Percentiles rank a stretch among this genome's conserved stretches.
Evolutionary conservation across 208 protist genomes (phyloP).

Genomic region (Tritrichomonas musculus): DNA sequence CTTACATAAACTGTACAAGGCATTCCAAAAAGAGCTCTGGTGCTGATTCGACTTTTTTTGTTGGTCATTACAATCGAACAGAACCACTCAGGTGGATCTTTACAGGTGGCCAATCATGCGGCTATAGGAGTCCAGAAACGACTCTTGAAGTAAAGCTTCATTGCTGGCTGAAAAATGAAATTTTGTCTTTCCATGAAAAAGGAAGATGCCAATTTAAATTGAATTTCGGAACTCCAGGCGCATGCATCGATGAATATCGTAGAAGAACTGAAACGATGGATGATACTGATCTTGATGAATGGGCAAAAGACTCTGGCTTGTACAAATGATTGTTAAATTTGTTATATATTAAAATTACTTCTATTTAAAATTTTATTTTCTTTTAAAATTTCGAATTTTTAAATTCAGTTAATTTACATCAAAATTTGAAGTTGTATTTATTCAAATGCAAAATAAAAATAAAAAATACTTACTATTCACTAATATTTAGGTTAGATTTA

Average conservation of each 20-base stretch:
- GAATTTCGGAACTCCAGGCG: constrained; percentile 12
- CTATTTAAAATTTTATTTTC: no score
- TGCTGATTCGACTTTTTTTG: not conserved
- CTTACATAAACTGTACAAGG: not conserved
- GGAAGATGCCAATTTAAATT: not conserved
- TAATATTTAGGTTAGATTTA: no score
- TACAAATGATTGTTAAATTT: not conserved
- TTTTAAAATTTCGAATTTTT: no score
- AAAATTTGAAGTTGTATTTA: no score
- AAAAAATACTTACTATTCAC: no score
- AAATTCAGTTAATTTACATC: no score
- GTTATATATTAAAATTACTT: no score
- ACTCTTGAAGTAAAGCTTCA: not conserved
- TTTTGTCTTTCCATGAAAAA: not conserved
- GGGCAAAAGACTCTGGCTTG: not conserved
- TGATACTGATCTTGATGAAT: not conserved
- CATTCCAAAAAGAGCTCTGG: not conserved
- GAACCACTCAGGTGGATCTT: not conserved
- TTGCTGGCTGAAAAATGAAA: not conserved
- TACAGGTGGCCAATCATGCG: not conserved
- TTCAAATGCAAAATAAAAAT: no score
- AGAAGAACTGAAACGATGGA: not conserved
- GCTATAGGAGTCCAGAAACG: not conserved
- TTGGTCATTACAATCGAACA: not conserved
- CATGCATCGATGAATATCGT: not conserved